Evolutionary conservation across 2,329 filamentous ascomycete species (phyloP).

Genomic region (Botrytis cinerea): DNA sequence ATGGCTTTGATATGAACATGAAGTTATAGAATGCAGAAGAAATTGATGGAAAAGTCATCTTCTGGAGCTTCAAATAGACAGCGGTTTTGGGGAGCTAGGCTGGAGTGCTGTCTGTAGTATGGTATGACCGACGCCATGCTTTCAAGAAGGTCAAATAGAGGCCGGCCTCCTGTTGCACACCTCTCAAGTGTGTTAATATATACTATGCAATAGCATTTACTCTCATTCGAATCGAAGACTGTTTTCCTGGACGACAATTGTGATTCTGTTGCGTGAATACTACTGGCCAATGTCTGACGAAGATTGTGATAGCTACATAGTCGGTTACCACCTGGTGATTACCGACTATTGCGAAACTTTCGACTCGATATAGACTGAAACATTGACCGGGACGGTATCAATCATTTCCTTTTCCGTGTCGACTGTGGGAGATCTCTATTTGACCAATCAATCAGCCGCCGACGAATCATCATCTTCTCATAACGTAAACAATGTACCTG

Average conservation of each 20-base stretch:
- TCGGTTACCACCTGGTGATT: neutral
- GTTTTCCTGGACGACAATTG: neutral
- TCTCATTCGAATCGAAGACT: neutral
- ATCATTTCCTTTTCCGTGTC: neutral
- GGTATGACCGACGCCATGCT: neutral
- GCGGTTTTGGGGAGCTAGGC: neutral
- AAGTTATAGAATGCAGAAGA: neutral
- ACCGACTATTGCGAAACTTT: neutral
- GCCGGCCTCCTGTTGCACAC: neutral
- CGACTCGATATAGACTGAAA: neutral
- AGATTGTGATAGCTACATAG: neutral
- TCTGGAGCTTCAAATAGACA: neutral
- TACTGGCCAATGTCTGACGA: neutral
- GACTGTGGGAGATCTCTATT: neutral
- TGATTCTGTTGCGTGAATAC: neutral
- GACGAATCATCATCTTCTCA: neutral
- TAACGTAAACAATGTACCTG: conserved; percentile 15
- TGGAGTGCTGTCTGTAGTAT: neutral
- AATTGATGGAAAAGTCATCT: neutral
- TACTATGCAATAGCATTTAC: neutral
- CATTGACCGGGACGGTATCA: neutral
- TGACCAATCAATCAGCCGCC: neutral
- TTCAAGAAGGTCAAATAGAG: neutral
- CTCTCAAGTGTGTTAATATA: neutral
- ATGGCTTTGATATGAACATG: conserved; percentile 32